These are phyloP conservation scores for Cyclotella baltica DNA, from an alignment of 108 stramenopile species.

Conservation along the genomic window DNA sequence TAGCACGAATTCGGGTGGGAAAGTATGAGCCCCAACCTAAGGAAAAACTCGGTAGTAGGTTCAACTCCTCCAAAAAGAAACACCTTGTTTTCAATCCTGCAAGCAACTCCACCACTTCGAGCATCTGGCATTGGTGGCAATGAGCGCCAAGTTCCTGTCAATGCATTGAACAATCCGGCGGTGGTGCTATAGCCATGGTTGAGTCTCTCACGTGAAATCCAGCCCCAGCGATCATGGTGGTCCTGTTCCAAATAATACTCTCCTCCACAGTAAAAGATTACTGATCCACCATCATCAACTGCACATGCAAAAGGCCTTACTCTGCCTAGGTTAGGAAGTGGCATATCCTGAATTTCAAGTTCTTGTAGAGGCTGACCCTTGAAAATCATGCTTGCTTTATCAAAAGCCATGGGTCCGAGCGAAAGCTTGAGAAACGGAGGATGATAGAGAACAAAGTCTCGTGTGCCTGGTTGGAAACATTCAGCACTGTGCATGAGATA, in stretches of 20 bases:
- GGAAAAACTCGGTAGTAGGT: not conserved
- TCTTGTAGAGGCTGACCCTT: slow-evolving; percentile 1
- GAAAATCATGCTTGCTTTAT: not conserved
- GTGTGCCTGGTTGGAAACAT: not conserved
- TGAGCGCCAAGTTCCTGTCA: not conserved
- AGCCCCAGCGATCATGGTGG: not conserved
- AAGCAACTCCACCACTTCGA: not conserved
- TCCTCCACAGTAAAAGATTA: slow-evolving; percentile 4
- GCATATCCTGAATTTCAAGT: not conserved
- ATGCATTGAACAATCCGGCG: not conserved
- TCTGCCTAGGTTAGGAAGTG: not conserved
- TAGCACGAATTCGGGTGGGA: not conserved
- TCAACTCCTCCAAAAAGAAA: not conserved
- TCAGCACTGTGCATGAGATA: not conserved
- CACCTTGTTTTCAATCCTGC: not conserved
- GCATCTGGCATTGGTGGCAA: no score
- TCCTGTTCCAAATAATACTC: not conserved
- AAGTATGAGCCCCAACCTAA: not conserved
- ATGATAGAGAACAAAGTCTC: not conserved
- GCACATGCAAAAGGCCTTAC: not conserved
- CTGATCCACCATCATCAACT: slow-evolving; percentile 5
- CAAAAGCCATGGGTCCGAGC: not conserved
- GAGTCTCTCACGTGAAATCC: not conserved
- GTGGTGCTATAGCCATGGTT: not conserved
- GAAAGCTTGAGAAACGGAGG: not conserved